Percentiles rank a stretch among this genome's conserved stretches.
Evolutionary conservation across 108 stramenopile species (phyloP).

Genomic region (Skeletonema potamos): DNA sequence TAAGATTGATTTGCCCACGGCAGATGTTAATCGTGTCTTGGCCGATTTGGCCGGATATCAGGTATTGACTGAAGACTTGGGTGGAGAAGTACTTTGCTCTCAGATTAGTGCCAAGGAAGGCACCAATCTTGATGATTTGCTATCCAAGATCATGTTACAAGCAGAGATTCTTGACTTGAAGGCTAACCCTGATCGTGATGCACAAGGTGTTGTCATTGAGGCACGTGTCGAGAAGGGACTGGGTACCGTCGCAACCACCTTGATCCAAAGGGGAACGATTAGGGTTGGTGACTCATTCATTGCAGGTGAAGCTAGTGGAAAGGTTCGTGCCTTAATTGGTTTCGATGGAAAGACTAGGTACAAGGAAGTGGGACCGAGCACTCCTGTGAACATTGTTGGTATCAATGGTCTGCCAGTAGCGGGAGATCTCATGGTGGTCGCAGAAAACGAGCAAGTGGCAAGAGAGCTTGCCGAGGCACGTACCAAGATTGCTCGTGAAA

Average conservation of each 20-base stretch:
- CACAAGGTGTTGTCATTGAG: conserved; percentile 95
- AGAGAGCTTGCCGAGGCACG: conserved; percentile 76
- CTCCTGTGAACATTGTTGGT: conserved; percentile 86
- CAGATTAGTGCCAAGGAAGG: conserved; percentile 93
- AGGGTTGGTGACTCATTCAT: conserved; percentile 91
- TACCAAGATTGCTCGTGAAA: conserved; percentile 76
- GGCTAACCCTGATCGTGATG: conserved; percentile 87
- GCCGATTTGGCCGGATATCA: conserved; percentile 91
- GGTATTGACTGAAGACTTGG: conserved; percentile 91
- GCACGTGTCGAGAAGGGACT: conserved; percentile 89
- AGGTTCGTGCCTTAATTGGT: conserved; percentile 83
- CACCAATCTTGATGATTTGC: conserved; percentile 90
- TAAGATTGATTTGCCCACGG: conserved; percentile 92
- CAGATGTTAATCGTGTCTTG: conserved; percentile 80
- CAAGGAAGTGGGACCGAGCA: conserved; percentile 89
- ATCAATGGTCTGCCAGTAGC: conserved; percentile 87
- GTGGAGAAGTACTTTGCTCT: conserved; percentile 90
- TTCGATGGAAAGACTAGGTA: conserved; percentile 81
- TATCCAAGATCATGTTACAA: conserved; percentile 93
- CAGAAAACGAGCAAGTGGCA: conserved; percentile 79
- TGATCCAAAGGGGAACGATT: conserved; percentile 96
- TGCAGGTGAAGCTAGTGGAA: conserved; percentile 89
- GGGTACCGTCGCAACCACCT: conserved; percentile 91
- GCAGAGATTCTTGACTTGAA: conserved; percentile 93
- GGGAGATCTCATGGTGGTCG: conserved; percentile 87